Percentiles rank a stretch among this genome's conserved stretches.
phyloP scores from a whole-genome alignment of 179 eudicot species.

The Nepenthes alata region DNA sequence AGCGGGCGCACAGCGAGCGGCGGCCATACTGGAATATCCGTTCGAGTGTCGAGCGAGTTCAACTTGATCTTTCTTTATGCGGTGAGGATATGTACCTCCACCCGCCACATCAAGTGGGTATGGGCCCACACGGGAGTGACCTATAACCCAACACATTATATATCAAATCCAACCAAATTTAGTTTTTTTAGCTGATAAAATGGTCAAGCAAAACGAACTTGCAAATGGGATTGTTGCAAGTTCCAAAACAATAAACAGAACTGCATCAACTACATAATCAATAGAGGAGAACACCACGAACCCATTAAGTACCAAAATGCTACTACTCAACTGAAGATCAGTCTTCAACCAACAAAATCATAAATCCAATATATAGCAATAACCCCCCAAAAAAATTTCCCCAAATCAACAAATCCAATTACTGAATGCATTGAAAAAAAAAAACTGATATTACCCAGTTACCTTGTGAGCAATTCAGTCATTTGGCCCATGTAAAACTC shows the following conservation, averaged over 20 bases:
- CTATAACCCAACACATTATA: too few species aligned
- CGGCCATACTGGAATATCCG: too few species aligned
- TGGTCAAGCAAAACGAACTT: neutral
- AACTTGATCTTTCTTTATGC: too few species aligned
- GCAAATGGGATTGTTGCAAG: neutral
- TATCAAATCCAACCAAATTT: too few species aligned
- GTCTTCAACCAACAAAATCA: neutral
- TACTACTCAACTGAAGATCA: too few species aligned
- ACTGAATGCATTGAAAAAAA: neutral
- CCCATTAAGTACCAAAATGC: too few species aligned
- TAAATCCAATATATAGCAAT: neutral
- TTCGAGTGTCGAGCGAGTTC: too few species aligned
- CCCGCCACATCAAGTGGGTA: too few species aligned
- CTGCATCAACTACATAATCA: neutral
- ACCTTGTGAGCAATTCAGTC: constrained; percentile 86
- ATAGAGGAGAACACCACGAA: neutral
- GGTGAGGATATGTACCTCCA: too few species aligned
- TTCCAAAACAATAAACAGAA: neutral
- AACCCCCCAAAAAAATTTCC: neutral
- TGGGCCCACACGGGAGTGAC: too few species aligned
- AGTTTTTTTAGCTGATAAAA: too few species aligned
- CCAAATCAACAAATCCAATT: neutral
- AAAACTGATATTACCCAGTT: neutral
- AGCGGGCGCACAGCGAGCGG: too few species aligned
- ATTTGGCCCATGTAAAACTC: constrained; percentile 66